A percentile compares a stretch with the other conserved stretches of the same genome.
phyloP scores from a whole-genome alignment of 2,329 filamentous ascomycete genomes.

The Cercospora beticola region DNA sequence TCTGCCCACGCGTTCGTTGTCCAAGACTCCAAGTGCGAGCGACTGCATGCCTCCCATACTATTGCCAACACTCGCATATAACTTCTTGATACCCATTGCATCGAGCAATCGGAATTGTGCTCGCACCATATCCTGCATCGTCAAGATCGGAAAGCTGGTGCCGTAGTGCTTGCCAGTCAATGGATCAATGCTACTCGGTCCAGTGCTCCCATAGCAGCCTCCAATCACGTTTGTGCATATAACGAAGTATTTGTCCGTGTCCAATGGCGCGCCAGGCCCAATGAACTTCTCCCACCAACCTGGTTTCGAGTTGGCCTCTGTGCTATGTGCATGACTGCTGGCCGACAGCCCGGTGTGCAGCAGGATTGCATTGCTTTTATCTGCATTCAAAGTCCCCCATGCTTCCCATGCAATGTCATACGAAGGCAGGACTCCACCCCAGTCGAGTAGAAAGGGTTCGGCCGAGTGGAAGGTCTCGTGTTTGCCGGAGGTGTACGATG shows the following conservation, averaged over 20 bases:
- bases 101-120: constrained; percentile 91
- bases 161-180: constrained; percentile 86
- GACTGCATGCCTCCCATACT: constrained; percentile 99
- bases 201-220: constrained; percentile 93
- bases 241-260: constrained; percentile 88
- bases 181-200: constrained; percentile 83
- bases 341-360: constrained; percentile 92
- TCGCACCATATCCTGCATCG: constrained; percentile 95
- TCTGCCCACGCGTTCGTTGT: constrained; percentile 75
- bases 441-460: constrained; percentile 79
- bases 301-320: constrained; percentile 77
- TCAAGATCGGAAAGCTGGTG: constrained; percentile 91
- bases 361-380: constrained; percentile 84
- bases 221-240: constrained; percentile 97
- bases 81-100: constrained; percentile 67
- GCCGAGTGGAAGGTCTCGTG: constrained; percentile 74
- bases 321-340: constrained; percentile 96
- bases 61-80: constrained; percentile 90
- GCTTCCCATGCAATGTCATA: constrained; percentile 92
- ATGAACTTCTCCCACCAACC: constrained; percentile 99
- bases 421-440: constrained; percentile 86
- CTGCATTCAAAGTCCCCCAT: constrained; percentile 78
- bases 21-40: constrained; percentile 79
- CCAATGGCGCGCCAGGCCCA: constrained; percentile 76
- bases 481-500: constrained; percentile 88